These are phyloP conservation scores for Phytophthora cactorum DNA, from an alignment of 352 stramenopile species.

Conservation along the genomic window DNA sequence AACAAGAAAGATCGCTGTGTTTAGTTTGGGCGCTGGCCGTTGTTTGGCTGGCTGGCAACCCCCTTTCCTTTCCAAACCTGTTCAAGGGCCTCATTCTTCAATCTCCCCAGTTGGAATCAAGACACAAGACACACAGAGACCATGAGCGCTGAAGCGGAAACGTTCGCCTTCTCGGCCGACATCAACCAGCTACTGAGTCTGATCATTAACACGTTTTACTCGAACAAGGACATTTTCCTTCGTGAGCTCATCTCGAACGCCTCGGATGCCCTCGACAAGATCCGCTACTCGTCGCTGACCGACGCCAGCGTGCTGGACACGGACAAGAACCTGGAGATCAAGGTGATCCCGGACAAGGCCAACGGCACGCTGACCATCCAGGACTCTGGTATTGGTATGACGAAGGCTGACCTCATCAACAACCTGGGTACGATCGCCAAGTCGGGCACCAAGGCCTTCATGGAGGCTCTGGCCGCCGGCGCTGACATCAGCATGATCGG, in stretches of 20 bases:
- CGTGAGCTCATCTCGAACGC: constrained; percentile 97
- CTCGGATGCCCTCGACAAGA: constrained; percentile 98
- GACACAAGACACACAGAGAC: constrained; percentile 39
- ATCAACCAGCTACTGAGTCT: constrained; percentile 99
- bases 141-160: constrained; percentile 94
- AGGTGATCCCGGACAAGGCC: constrained; percentile 99
- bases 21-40: constrained; percentile 25
- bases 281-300: constrained; percentile 97
- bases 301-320: constrained; percentile 95
- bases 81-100: constrained; percentile 51
- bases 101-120: constrained; percentile 58
- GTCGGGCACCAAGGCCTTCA: constrained; percentile 99
- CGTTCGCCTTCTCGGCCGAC: constrained; percentile 99
- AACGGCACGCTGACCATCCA: constrained; percentile 99
- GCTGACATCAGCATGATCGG: constrained; percentile 99
- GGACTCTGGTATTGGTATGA: constrained; percentile 99
- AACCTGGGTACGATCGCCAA: constrained; percentile 99
- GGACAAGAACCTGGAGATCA: constrained; percentile 98
- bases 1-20: constrained; percentile 29
- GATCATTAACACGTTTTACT: constrained; percentile 99
- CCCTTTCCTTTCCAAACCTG: neutral
- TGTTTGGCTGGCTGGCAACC: constrained; percentile 38
- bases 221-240: constrained; percentile 99
- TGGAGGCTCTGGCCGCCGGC: constrained; percentile 97
- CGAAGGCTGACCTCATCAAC: constrained; percentile 99